Evolutionary conservation across 1,284 basidiomycete genomes (phyloP).

Genomic region (Crepidotus sp.): DNA sequence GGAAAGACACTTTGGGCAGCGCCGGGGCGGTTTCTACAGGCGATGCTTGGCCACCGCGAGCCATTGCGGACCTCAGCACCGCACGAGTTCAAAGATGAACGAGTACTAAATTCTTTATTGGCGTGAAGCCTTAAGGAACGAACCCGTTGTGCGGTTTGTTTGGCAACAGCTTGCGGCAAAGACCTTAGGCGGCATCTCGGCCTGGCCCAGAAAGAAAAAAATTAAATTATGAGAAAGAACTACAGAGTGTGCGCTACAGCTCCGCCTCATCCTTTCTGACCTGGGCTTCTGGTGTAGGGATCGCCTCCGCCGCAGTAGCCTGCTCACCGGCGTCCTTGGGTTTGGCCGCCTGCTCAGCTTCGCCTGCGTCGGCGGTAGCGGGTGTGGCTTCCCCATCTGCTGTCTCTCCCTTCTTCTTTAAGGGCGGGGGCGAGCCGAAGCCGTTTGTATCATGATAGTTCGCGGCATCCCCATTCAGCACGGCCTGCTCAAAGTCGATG

Average conservation of each 20-base stretch:
- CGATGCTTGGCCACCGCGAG: slow-evolving; percentile 13
- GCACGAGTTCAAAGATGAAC: not conserved
- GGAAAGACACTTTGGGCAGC: slow-evolving; percentile 38
- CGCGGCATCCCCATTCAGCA: slow-evolving; percentile 34
- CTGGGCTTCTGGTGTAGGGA: slow-evolving; percentile 3
- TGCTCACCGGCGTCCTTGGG: not conserved
- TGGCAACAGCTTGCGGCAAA: not conserved
- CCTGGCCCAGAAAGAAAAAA: not conserved
- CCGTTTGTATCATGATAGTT: slow-evolving; percentile 38
- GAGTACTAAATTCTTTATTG: slow-evolving; percentile 6
- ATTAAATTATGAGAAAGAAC: slow-evolving; percentile 8
- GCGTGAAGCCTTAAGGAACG: slow-evolving; percentile 1
- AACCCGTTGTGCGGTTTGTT: slow-evolving; percentile 1
- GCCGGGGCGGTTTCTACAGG: slow-evolving; percentile 3
- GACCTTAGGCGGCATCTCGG: no score
- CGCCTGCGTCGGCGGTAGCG: no score
- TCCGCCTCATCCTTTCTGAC: slow-evolving; percentile 14
- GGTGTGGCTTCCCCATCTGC: not conserved
- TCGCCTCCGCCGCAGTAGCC: not conserved
- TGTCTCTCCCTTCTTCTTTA: slow-evolving; percentile 19
- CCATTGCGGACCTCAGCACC: slow-evolving; percentile 7
- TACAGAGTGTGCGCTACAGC: slow-evolving; percentile 1
- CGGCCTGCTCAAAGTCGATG: slow-evolving; percentile 45
- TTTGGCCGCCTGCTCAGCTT: no score
- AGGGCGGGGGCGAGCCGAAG: slow-evolving; percentile 30